Percentiles rank a stretch among this genome's conserved stretches.
Evolutionary conservation across 768 basidiomycete species (phyloP).

Genomic region (Phlegmacium glaucopus): DNA sequence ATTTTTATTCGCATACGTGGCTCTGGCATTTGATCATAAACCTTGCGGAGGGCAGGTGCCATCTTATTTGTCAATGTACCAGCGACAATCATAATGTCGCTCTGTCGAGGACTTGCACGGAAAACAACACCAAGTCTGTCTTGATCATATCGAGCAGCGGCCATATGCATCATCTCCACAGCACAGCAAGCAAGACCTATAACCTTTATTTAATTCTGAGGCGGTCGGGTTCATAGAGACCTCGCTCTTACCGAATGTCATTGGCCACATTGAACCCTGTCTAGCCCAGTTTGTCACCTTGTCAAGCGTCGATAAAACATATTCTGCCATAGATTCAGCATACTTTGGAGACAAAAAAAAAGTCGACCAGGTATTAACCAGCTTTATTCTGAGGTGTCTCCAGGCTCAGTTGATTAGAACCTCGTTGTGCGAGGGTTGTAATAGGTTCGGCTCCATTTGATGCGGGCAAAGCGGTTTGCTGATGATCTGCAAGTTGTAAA

Average conservation of each 20-base stretch:
- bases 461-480: slow-evolving; percentile 26
- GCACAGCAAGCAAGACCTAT: slow-evolving; percentile 96
- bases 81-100: slow-evolving; percentile 98
- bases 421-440: slow-evolving; percentile 70
- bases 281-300: slow-evolving; percentile 97
- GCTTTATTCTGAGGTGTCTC: slow-evolving; percentile 89
- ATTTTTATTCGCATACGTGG: slow-evolving; percentile 56
- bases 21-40: slow-evolving; percentile 98
- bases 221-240: not conserved
- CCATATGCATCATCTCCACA: slow-evolving; percentile 99
- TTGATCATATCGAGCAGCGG: slow-evolving; percentile 97
- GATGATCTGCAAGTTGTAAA: slow-evolving; percentile 31
- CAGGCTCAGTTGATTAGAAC: slow-evolving; percentile 81
- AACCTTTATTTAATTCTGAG: too few species aligned
- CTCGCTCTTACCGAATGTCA: slow-evolving; percentile 74
- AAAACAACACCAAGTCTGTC: slow-evolving; percentile 97
- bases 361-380: slow-evolving; percentile 43
- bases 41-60: slow-evolving; percentile 96
- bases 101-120: slow-evolving; percentile 97
- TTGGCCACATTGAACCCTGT: slow-evolving; percentile 99
- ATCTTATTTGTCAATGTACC: slow-evolving; percentile 99
- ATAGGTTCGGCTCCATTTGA: slow-evolving; percentile 51
- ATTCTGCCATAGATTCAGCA: slow-evolving; percentile 51
- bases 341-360: not conserved
- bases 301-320: slow-evolving; percentile 93